phyloP scores from a whole-genome alignment of 2,329 filamentous ascomycete species.

The Kalaharituber pfeilii region DNA sequence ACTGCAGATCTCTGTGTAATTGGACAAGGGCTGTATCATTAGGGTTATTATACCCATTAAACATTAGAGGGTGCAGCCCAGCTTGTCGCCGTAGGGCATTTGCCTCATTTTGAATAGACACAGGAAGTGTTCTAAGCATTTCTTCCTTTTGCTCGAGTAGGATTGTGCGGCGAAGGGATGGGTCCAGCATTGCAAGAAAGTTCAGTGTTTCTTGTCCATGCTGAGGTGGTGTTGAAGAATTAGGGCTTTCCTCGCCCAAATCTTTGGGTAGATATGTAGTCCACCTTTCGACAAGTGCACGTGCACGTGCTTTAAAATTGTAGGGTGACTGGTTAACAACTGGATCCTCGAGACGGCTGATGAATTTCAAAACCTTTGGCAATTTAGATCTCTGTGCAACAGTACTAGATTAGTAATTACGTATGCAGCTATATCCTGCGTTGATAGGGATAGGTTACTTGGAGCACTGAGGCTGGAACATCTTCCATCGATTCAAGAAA shows the following conservation, averaged over 20 bases:
- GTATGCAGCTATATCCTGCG: not conserved
- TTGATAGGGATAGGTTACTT: not conserved
- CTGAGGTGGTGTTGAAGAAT: slow-evolving; percentile 2
- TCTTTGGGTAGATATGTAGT: not conserved
- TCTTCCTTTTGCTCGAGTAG: not conserved
- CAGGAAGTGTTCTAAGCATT: not conserved
- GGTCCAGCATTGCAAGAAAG: not conserved
- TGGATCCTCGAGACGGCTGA: not conserved
- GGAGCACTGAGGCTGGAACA: not conserved
- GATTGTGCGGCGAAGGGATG: not conserved
- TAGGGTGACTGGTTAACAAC: not conserved
- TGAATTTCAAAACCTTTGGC: not conserved
- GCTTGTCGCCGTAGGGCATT: not conserved
- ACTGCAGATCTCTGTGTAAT: not conserved
- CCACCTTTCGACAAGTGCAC: not conserved
- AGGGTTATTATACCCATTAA: not conserved
- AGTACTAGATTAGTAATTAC: not conserved
- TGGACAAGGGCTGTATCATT: not conserved
- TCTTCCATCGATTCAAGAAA: not conserved
- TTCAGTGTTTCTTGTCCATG: slow-evolving; percentile 2
- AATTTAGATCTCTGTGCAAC: not conserved
- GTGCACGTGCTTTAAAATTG: slow-evolving; percentile 2
- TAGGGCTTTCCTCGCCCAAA: not conserved
- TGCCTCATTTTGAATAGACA: not conserved
- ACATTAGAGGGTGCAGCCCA: not conserved